These are phyloP conservation scores for Neurospora hispaniola DNA, from an alignment of 495 filamentous ascomycete species.

Conservation along the genomic window DNA sequence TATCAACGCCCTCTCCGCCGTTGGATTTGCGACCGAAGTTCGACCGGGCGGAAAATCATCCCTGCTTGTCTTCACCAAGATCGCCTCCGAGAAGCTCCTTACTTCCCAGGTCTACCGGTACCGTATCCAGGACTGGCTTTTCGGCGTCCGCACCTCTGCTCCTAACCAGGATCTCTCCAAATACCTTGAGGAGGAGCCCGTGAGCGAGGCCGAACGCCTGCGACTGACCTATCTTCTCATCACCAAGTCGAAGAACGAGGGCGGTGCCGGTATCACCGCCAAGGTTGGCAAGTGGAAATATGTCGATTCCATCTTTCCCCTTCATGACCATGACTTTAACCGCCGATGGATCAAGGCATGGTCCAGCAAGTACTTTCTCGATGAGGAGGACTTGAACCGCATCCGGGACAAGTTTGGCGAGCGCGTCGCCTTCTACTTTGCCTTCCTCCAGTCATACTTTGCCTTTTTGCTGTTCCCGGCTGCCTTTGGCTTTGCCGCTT, in stretches of 20 bases:
- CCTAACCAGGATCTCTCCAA: conserved; percentile 64
- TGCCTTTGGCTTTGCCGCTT: conserved; percentile 67
- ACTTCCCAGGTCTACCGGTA: conserved; percentile 51
- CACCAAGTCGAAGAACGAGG: conserved; percentile 66
- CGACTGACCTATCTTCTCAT: conserved; percentile 81
- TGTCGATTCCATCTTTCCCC: conserved; percentile 73
- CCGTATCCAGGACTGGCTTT: conserved; percentile 92
- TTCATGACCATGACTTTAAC: conserved; percentile 84
- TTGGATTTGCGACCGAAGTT: conserved; percentile 78
- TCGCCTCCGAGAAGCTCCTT: conserved; percentile 55
- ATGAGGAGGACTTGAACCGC: conserved; percentile 63
- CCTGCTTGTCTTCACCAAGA: conserved; percentile 73
- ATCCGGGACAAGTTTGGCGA: conserved; percentile 89
- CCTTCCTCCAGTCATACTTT: conserved; percentile 91
- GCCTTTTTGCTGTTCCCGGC: conserved; percentile 77
- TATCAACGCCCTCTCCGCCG: conserved; percentile 54
- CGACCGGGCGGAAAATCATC: conserved; percentile 67
- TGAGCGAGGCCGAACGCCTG: conserved; percentile 80
- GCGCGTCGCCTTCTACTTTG: conserved; percentile 93
- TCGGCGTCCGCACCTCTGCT: conserved; percentile 70
- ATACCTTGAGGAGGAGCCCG: conserved; percentile 52
- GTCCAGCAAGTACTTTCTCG: conserved; percentile 71
- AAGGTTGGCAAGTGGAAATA: conserved; percentile 75
- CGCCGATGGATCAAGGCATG: conserved; percentile 83
- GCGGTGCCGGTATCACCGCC: conserved; percentile 83